Percentiles rank a stretch among this genome's conserved stretches.
These are phyloP conservation scores for Alternaria ventricosa DNA, from an alignment of 2,329 filamentous ascomycete genomes.

Conservation along the genomic window DNA sequence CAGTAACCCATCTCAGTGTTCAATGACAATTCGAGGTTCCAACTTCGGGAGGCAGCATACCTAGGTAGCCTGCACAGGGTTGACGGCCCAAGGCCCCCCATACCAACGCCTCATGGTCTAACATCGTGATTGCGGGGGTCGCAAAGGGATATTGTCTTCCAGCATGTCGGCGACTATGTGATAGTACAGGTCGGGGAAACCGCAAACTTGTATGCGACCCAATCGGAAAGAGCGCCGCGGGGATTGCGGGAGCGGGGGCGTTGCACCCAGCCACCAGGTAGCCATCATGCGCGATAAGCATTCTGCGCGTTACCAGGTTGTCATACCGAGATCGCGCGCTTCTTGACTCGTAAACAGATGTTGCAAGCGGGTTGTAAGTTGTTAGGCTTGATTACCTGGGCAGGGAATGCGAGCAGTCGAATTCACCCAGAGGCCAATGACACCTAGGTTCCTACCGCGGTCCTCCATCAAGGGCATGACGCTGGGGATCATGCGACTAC, in stretches of 20 bases:
- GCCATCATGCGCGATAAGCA: not conserved
- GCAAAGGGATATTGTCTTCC: not conserved
- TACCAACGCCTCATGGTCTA: not conserved
- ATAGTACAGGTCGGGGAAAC: not conserved
- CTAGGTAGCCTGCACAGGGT: not conserved
- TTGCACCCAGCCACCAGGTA: not conserved
- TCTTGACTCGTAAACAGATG: not conserved
- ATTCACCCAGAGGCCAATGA: not conserved
- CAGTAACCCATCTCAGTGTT: not conserved
- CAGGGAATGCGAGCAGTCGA: not conserved
- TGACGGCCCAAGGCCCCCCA: not conserved
- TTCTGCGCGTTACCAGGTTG: not conserved
- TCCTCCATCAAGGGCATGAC: not conserved
- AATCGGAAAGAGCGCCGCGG: not conserved
- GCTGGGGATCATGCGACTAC: not conserved
- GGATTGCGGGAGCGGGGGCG: not conserved
- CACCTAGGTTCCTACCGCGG: not conserved
- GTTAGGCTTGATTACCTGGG: not conserved
- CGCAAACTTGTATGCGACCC: not conserved
- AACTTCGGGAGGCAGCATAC: not conserved
- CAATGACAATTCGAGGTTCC: not conserved
- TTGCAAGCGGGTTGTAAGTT: not conserved
- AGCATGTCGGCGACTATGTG: not conserved
- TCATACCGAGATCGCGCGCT: not conserved
- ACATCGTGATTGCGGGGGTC: not conserved